Conservation (phyloP, 2,329 filamentous ascomycete species). For the Hypomyces perniciosus region DNA sequence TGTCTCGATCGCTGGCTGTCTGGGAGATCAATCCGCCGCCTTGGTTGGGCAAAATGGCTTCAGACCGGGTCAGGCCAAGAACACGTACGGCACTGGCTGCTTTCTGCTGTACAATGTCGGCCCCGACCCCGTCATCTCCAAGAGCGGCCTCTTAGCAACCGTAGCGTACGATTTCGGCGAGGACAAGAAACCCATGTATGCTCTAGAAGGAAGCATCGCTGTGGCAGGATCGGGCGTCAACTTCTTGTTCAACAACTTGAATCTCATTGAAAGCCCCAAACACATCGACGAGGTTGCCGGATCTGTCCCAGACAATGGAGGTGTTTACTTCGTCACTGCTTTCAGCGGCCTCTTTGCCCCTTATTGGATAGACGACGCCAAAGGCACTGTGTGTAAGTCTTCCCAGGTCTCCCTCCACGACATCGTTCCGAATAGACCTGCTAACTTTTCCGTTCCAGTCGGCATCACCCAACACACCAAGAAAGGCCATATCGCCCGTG, state of each 20-base stretch:
- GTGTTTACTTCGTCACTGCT: slow-evolving; percentile 80
- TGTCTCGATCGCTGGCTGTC: slow-evolving; percentile 70
- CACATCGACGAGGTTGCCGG: slow-evolving; percentile 47
- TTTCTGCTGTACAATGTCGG: slow-evolving; percentile 89
- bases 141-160: slow-evolving; percentile 75
- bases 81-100: slow-evolving; percentile 86
- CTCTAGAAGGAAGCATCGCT: slow-evolving; percentile 76
- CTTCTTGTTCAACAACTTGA: slow-evolving; percentile 61
- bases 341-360: slow-evolving; percentile 89
- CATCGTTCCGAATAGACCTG: not conserved
- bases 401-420: not conserved
- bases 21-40: slow-evolving; percentile 82
- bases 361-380: slow-evolving; percentile 91
- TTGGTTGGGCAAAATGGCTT: slow-evolving; percentile 84
- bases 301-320: slow-evolving; percentile 65
- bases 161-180: slow-evolving; percentile 76
- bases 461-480: slow-evolving; percentile 82
- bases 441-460: slow-evolving; percentile 36
- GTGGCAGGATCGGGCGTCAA: slow-evolving; percentile 78
- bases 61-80: slow-evolving; percentile 75
- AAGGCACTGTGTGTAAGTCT: slow-evolving; percentile 70
- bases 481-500: slow-evolving; percentile 79
- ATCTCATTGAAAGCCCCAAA: slow-evolving; percentile 48
- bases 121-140: slow-evolving; percentile 76
- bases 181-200: slow-evolving; percentile 60